Percentiles rank a stretch among this genome's conserved stretches.
Conservation (phyloP, 805 yeast genomes). For the Ogataea paradorogensis region DNA sequence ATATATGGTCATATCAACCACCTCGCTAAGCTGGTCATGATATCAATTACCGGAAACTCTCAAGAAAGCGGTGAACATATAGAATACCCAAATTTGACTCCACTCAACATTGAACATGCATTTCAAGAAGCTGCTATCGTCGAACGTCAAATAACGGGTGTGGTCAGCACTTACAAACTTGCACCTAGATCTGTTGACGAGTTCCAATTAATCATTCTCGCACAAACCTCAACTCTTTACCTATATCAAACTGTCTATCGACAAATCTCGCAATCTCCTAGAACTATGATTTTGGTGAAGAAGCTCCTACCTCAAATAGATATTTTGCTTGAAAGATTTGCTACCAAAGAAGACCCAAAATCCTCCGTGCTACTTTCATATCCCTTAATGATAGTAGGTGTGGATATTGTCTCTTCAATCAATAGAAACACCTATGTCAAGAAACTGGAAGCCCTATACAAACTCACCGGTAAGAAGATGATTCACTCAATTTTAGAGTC, state of each 20-base stretch:
- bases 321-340: not conserved
- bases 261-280: conserved; percentile 16
- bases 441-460: conserved; percentile 1
- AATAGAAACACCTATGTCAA: conserved; percentile 7
- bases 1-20: conserved; percentile 15
- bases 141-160: conserved; percentile 2
- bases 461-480: conserved; percentile 2
- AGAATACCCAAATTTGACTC: conserved; percentile 1
- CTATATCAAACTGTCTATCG: conserved; percentile 17
- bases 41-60: conserved; percentile 11
- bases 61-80: not conserved
- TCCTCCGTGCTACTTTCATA: conserved; percentile 4
- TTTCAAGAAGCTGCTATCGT: conserved; percentile 9
- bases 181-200: not conserved
- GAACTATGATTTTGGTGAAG: conserved; percentile 14
- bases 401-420: conserved; percentile 10
- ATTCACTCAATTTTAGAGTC: conserved; percentile 6
- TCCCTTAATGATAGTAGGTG: conserved; percentile 15
- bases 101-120: conserved; percentile 9
- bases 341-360: not conserved
- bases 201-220: conserved; percentile 10
- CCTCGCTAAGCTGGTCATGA: conserved; percentile 6
- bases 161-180: not conserved
- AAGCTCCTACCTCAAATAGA: conserved; percentile 1
- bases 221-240: conserved; percentile 13